Base-by-base conservation (phyloP, 768 basidiomycete species). In the Leccinum variicolor region DNA sequence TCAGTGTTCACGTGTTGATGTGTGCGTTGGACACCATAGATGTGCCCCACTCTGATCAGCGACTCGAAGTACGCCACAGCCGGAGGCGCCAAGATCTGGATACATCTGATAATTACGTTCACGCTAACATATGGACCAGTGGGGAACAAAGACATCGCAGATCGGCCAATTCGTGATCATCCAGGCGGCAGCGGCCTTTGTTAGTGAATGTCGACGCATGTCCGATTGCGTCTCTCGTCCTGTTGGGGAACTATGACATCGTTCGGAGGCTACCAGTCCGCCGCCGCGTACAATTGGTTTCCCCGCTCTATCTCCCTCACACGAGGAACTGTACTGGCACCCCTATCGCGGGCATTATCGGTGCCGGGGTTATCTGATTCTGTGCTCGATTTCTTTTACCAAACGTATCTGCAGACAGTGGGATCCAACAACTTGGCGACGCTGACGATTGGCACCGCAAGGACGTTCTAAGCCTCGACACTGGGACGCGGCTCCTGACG, bases 1-100 rank as follows among this genome's bases (percentile, higher is more conserved):
- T 97, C 55, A 75, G 80, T 50, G 93, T 98, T 54, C 95, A 98
- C 75, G 94, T 97, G 67, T 74, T 96, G 65, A 98, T 98, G 95
- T 98, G 91, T 94, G 74, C 69, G 88, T 36, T 23, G 15, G 39
- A n/a, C 17, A 31, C 25, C 11, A 50, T 39, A 11, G 39, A 41
- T 26, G 25, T 54, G 29, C 57, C 53, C 33, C 19, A 39, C 17
- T 11, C 48, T 62, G 33, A 51, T 13, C 19, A 34, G 47, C 53
- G 36, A 19, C 49, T 25, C 13, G 9, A 68, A 94, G 93, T 25
- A 89, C 73, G 92, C 93, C 23, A 92, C 94, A 43, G 93, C 94
- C 55, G 94, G 94, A 1, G 66, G 64, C n/a, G 62, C 58, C 3
- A 66, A 55, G 48, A 2, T 61, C 46, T 66, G 65, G 65, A 62